phyloP scores from a whole-genome alignment of 1,139 yeast genomes.

The Kodamaea sp. region DNA sequence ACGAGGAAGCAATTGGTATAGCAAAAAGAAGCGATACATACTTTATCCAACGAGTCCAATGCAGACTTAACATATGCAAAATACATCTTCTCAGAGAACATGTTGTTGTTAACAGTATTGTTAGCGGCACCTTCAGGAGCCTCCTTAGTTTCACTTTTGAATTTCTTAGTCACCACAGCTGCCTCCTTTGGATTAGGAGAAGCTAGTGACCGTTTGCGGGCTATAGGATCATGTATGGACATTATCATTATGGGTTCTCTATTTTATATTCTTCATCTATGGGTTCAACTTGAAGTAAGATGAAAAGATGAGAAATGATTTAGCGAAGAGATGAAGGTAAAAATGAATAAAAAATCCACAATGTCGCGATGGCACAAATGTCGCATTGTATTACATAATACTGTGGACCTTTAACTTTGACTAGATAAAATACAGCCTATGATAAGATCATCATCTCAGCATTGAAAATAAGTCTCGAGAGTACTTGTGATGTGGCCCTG shows the following conservation, averaged over 20 bases:
- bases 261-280: conserved; percentile 5
- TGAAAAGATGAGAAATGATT: background rate
- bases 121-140: conserved; percentile 8
- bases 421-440: no score
- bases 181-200: conserved; percentile 12
- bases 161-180: conserved; percentile 10
- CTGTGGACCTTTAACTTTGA: no score
- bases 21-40: conserved; percentile 34
- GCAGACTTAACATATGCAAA: conserved; percentile 67
- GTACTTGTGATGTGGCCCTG: no score
- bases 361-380: conserved; percentile 4
- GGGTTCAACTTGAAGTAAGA: background rate
- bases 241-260: conserved; percentile 14
- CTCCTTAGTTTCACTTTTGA: conserved; percentile 11
- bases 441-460: no score
- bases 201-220: conserved; percentile 19
- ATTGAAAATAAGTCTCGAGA: no score
- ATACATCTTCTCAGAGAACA: conserved; percentile 59
- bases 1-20: background rate
- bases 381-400: no score
- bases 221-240: conserved; percentile 20
- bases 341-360: conserved; percentile 3
- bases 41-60: conserved; percentile 64
- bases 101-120: conserved; percentile 11
- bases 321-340: conserved; percentile 7